Base-by-base conservation (phyloP, 345 rosid genomes). In the Ailanthus altissimus region DNA sequence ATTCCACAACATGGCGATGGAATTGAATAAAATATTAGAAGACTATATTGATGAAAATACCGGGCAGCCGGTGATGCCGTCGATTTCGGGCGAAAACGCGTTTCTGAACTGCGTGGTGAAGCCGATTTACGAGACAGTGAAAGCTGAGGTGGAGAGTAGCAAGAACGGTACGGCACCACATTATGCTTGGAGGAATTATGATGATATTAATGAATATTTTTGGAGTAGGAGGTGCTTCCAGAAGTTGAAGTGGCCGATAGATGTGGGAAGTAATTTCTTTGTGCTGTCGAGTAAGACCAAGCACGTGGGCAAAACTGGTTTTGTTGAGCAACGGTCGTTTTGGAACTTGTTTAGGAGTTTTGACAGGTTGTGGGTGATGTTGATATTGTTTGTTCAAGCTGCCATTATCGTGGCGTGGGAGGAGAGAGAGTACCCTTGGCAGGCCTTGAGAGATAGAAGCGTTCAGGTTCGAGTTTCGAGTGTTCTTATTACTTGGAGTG, bases 91-190 rank as follows among this genome's bases (percentile, higher is more conserved):
- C 0, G 85, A 92, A 51, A 91, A 94, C 50, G 98, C 94, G 0
- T 95, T 85, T 67, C 58, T 95, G 38, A 82, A 90, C 81, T 70
- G 80, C 23, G 93, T 93, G 8, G 98, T 95, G 16, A 95, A 84
- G 89, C 97, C 98, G 20, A 93, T 92, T 75, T 91, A 95, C 64
- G 89, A 84, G 58, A 92, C 96, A 3, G 67, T 90, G n/a, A 87
- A 74, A 77, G 84, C 85, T n/a, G 99, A 95, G 85, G 93, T 93
- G 43, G 97, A 90, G 63, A 88, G 87, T 56, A 95, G 98, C 67
- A 81, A 77, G 81, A 93, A 95, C 8, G 98, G 99, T 78, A 92
- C 98, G n/a, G 90, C 89, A n/a, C 99, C 99, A 5, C 99, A 95
- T 65, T 77, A 84, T 16, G 93, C 94, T 4, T 95, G 99, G 99